phyloP scores from a whole-genome alignment of 129 eudicot genomes.

The Tagetes patula region DNA sequence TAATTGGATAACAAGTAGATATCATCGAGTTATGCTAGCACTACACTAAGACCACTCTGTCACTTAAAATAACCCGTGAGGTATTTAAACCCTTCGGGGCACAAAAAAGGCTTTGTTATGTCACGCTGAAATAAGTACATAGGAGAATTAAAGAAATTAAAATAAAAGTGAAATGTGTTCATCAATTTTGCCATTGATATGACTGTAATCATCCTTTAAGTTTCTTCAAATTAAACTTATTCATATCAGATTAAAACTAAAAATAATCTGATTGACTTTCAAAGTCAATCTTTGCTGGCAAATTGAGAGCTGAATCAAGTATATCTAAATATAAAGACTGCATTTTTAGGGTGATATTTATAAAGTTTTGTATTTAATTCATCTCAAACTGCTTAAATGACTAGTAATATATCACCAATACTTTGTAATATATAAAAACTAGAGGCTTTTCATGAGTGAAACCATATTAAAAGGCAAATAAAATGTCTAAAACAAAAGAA shows the following conservation, averaged over 20 bases:
- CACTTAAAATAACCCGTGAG: not conserved
- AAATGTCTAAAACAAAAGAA: slow-evolving; percentile 7
- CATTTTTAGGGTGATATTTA: not conserved
- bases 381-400: slow-evolving; percentile 48
- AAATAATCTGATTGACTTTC: not conserved
- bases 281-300: slow-evolving; percentile 1
- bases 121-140: slow-evolving; percentile 8
- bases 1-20: not conserved
- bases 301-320: not conserved
- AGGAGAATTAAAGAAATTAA: not conserved
- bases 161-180: not conserved
- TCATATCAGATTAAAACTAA: not conserved
- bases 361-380: slow-evolving; percentile 30
- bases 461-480: not conserved
- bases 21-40: no score
- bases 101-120: slow-evolving; percentile 19
- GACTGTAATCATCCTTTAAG: not conserved
- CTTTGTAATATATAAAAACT: not conserved
- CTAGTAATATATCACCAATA: not conserved
- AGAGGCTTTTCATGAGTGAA: slow-evolving; percentile 6
- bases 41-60: not conserved
- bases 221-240: not conserved
- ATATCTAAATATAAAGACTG: not conserved
- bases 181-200: not conserved
- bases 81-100: not conserved